Percentiles rank a stretch among this genome's conserved stretches.
These are phyloP conservation scores for Umbelopsis sp. DNA, from an alignment of 192 early-diverging fungal species.

Conservation along the genomic window DNA sequence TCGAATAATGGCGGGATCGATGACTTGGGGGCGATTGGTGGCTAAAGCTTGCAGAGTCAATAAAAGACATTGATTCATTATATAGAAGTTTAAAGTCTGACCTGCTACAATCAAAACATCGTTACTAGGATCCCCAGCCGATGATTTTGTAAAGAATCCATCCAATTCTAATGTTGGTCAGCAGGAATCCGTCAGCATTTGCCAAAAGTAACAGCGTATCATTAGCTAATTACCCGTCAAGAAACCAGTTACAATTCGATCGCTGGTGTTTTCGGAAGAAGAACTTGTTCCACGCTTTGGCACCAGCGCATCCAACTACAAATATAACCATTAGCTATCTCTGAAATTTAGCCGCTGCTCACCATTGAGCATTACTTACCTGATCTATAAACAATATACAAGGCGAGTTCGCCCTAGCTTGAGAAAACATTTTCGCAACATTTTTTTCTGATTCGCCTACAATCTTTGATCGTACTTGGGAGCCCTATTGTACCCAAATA, in stretches of 20 bases:
- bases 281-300: slow-evolving; percentile 68
- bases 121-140: slow-evolving; percentile 36
- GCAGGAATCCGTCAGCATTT: slow-evolving; percentile 1
- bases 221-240: slow-evolving; percentile 58
- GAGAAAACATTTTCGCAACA: slow-evolving; percentile 81
- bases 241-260: slow-evolving; percentile 88
- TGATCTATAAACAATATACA: slow-evolving; percentile 95
- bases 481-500: slow-evolving; percentile 46
- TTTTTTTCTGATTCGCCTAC: slow-evolving; percentile 94
- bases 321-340: neutral
- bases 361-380: slow-evolving; percentile 38
- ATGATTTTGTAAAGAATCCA: slow-evolving; percentile 57
- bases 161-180: slow-evolving; percentile 67
- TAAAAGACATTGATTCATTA: neutral
- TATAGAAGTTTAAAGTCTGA: slow-evolving; percentile 33
- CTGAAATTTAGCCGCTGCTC: neutral
- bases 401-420: slow-evolving; percentile 81
- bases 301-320: slow-evolving; percentile 80
- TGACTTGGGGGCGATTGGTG: slow-evolving; percentile 70
- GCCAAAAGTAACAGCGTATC: neutral
- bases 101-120: slow-evolving; percentile 75
- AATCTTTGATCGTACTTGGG: slow-evolving; percentile 86
- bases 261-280: slow-evolving; percentile 80
- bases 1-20: slow-evolving; percentile 83
- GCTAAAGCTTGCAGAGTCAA: slow-evolving; percentile 49